Evolutionary conservation across 2,329 filamentous ascomycete genomes (phyloP).

Genomic region (Colletotrichum sojae): DNA sequence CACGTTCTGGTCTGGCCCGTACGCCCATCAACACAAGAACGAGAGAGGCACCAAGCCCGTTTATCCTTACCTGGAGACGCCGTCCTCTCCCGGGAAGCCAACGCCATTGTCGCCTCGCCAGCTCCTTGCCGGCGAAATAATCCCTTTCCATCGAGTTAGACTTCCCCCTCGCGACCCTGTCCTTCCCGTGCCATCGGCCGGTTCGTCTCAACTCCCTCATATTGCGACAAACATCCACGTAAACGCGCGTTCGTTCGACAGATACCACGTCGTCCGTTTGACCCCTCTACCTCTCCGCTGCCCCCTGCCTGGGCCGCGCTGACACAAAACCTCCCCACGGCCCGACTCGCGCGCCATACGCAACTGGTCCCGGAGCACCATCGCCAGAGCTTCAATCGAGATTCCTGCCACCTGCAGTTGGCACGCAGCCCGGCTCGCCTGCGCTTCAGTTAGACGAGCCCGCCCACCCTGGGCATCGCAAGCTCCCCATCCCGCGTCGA

Average conservation of each 20-base stretch:
- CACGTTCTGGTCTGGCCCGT: slow-evolving; percentile 32
- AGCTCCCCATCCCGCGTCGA: slow-evolving; percentile 25
- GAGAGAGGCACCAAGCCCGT: background rate
- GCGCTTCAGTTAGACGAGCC: slow-evolving; percentile 31
- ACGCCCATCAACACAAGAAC: slow-evolving; percentile 7
- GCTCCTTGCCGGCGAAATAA: slow-evolving; percentile 36
- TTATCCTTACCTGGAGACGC: slow-evolving; percentile 19
- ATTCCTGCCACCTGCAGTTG: slow-evolving; percentile 29
- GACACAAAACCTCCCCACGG: slow-evolving; percentile 23
- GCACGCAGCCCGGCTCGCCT: slow-evolving; percentile 30
- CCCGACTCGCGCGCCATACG: slow-evolving; percentile 17
- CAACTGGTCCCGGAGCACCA: slow-evolving; percentile 23
- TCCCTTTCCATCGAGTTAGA: slow-evolving; percentile 26
- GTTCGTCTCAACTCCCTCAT: slow-evolving; percentile 40
- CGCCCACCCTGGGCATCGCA: slow-evolving; percentile 26
- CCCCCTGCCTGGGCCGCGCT: background rate
- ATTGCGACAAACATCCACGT: slow-evolving; percentile 35
- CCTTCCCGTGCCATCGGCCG: slow-evolving; percentile 37
- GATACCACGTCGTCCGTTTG: slow-evolving; percentile 9
- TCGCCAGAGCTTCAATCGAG: slow-evolving; percentile 37
- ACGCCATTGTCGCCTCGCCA: slow-evolving; percentile 21
- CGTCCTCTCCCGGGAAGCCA: slow-evolving; percentile 23
- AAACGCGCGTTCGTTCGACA: slow-evolving; percentile 11
- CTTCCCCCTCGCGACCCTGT: slow-evolving; percentile 25
- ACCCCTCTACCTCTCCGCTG: background rate